Percentiles rank a stretch among this genome's conserved stretches.
These are phyloP conservation scores for Wallacemonas sp. DNA, from an alignment of 208 protist species.

Conservation along the genomic window DNA sequence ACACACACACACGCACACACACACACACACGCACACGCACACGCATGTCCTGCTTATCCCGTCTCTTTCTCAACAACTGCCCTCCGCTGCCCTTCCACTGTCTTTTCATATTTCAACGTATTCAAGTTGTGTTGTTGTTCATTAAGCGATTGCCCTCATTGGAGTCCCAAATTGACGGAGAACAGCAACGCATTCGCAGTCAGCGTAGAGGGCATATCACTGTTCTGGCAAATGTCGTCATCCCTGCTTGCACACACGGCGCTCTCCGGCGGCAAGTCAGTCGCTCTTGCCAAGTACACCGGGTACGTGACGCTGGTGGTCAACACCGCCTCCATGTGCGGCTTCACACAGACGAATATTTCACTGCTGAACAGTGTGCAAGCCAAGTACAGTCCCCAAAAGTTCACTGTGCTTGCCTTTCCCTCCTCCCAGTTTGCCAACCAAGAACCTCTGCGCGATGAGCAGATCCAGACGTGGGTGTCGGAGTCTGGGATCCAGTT, in stretches of 20 bases:
- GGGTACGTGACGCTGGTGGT: slow-evolving; percentile 56
- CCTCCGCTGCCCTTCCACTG: too few species aligned
- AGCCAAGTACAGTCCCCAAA: slow-evolving; percentile 22
- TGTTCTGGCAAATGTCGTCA: background rate
- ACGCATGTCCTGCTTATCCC: too few species aligned
- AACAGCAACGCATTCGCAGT: too few species aligned
- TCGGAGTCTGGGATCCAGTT: slow-evolving; percentile 33
- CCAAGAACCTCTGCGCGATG: slow-evolving; percentile 55
- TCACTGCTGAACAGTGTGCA: slow-evolving; percentile 51
- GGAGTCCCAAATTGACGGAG: too few species aligned
- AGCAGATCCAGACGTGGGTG: slow-evolving; percentile 43
- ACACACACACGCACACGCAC: too few species aligned
- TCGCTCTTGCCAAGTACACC: slow-evolving; percentile 47
- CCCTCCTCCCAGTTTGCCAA: slow-evolving; percentile 69
- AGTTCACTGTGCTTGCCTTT: slow-evolving; percentile 62
- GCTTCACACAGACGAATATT: slow-evolving; percentile 49
- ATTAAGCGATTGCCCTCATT: too few species aligned
- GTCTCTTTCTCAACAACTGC: too few species aligned
- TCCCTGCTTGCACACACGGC: slow-evolving; percentile 38
- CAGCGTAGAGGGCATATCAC: too few species aligned
- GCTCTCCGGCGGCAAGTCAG: slow-evolving; percentile 25
- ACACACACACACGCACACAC: too few species aligned
- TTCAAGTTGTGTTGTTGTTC: too few species aligned
- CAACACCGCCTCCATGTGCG: slow-evolving; percentile 69
- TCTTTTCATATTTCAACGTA: too few species aligned